These are phyloP conservation scores for Clonostachys chloroleuca DNA, from an alignment of 2,329 filamentous ascomycete species.

Conservation along the genomic window DNA sequence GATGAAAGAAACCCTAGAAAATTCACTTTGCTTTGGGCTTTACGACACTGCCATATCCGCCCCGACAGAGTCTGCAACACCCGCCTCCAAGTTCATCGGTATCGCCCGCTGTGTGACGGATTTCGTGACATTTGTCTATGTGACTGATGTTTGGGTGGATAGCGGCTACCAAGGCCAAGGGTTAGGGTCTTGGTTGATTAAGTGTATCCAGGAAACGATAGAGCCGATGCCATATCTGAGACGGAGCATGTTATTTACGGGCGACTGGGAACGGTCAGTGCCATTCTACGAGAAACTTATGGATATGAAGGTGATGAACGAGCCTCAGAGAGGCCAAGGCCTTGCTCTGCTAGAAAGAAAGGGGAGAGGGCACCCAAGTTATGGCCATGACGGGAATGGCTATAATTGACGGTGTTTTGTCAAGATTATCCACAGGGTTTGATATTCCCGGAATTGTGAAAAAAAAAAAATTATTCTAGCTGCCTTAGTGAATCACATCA, in stretches of 20 bases:
- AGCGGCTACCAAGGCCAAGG: conserved; percentile 50
- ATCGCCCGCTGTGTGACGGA: conserved; percentile 55
- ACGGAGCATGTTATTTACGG: conserved; percentile 43
- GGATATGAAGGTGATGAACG: conserved; percentile 18
- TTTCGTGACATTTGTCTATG: conserved; percentile 56
- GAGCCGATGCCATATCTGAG: conserved; percentile 49
- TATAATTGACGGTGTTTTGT: too few relatives aligned
- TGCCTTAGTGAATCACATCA: too few relatives aligned
- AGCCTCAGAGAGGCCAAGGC: conserved; percentile 1
- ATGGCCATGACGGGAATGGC: not conserved
- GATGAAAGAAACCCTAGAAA: conserved; percentile 40
- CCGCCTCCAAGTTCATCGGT: conserved; percentile 11
- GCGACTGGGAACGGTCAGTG: conserved; percentile 20
- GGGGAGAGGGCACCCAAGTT: conserved; percentile 8
- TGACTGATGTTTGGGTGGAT: conserved; percentile 59
- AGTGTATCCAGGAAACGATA: conserved; percentile 48
- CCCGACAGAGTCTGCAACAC: too few relatives aligned
- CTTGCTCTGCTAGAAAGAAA: conserved; percentile 12
- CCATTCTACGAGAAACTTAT: conserved; percentile 23
- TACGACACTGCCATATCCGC: conserved; percentile 22
- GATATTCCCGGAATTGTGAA: too few relatives aligned
- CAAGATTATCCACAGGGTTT: too few relatives aligned
- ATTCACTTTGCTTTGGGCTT: conserved; percentile 52
- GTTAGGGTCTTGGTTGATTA: conserved; percentile 56
- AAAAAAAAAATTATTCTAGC: too few relatives aligned